Percentiles rank a stretch among this genome's conserved stretches.
These are phyloP conservation scores for Ustanciosporium gigantosporum DNA, from an alignment of 1,284 basidiomycete species.

Conservation along the genomic window DNA sequence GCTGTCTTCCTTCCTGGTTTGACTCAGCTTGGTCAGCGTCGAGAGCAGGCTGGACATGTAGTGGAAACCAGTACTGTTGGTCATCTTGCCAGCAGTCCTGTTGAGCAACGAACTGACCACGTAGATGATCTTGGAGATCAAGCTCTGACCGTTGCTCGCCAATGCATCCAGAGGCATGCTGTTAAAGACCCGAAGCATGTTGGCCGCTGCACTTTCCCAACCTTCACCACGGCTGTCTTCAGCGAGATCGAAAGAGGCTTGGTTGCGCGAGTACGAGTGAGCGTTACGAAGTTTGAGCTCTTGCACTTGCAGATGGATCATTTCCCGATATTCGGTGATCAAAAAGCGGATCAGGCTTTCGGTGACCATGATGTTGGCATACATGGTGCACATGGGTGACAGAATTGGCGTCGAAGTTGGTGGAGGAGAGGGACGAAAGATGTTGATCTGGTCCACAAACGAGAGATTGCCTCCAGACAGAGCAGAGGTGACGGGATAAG, in stretches of 20 bases:
- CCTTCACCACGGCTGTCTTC: constrained; percentile 3
- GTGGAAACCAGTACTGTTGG: constrained; percentile 7
- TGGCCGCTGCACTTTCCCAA: constrained; percentile 36
- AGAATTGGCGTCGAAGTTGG: constrained; percentile 17
- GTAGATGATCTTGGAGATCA: constrained; percentile 41
- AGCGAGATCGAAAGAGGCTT: neutral
- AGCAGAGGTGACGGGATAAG: neutral
- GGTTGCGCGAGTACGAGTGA: neutral
- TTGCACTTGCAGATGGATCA: constrained; percentile 11
- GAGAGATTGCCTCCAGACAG: constrained; percentile 1
- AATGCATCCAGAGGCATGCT: constrained; percentile 34
- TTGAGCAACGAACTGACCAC: constrained; percentile 28
- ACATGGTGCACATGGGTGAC: constrained; percentile 43
- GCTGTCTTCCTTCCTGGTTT: constrained; percentile 15
- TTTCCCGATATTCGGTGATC: constrained; percentile 36
- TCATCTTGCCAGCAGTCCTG: constrained; percentile 3
- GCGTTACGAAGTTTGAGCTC: constrained; percentile 16
- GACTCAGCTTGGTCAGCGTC: constrained; percentile 22
- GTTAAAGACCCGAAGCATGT: constrained; percentile 33
- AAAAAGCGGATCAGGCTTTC: constrained; percentile 43
- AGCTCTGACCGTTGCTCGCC: constrained; percentile 38
- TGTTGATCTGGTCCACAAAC: constrained; percentile 26
- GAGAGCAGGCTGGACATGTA: constrained; percentile 32
- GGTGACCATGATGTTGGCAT: constrained; percentile 47
- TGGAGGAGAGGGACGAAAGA: constrained; percentile 37